Evolutionary conservation across 2,329 filamentous ascomycete species (phyloP).

Genomic region (Stemphylium vesicarium): DNA sequence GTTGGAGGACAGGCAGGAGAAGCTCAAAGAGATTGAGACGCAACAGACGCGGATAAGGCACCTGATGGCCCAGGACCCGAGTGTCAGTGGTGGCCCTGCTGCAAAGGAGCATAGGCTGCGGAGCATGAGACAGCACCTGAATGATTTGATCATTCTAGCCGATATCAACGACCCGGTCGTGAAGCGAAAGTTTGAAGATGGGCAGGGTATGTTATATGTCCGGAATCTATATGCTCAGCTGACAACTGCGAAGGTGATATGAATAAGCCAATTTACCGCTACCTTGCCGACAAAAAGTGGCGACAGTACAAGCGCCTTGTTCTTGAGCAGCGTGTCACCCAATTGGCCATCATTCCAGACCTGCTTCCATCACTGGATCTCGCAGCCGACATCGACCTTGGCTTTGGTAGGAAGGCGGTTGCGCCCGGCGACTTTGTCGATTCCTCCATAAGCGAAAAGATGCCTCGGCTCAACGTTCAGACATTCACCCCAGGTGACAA

Average conservation of each 20-base stretch:
- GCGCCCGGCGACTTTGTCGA: slow-evolving; percentile 80
- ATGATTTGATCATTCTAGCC: slow-evolving; percentile 83
- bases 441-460: slow-evolving; percentile 72
- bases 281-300: slow-evolving; percentile 89
- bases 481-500: slow-evolving; percentile 82
- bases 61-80: slow-evolving; percentile 65
- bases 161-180: slow-evolving; percentile 95
- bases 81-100: slow-evolving; percentile 66
- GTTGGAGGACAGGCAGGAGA: slow-evolving; percentile 78
- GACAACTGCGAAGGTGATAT: slow-evolving; percentile 74
- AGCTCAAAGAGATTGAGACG: slow-evolving; percentile 73
- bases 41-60: slow-evolving; percentile 72
- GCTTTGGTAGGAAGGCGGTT: slow-evolving; percentile 74
- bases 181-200: slow-evolving; percentile 93
- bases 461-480: slow-evolving; percentile 81
- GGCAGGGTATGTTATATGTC: slow-evolving; percentile 68
- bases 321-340: slow-evolving; percentile 81
- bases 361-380: slow-evolving; percentile 81
- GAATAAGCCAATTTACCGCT: slow-evolving; percentile 94
- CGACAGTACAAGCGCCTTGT: slow-evolving; percentile 79
- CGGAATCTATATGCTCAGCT: slow-evolving; percentile 1
- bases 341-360: slow-evolving; percentile 89
- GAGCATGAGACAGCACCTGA: slow-evolving; percentile 74
- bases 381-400: slow-evolving; percentile 78
- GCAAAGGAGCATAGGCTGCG: slow-evolving; percentile 71